Conservation (phyloP, 2,329 filamentous ascomycete species). For the Myriangium duriaei region DNA sequence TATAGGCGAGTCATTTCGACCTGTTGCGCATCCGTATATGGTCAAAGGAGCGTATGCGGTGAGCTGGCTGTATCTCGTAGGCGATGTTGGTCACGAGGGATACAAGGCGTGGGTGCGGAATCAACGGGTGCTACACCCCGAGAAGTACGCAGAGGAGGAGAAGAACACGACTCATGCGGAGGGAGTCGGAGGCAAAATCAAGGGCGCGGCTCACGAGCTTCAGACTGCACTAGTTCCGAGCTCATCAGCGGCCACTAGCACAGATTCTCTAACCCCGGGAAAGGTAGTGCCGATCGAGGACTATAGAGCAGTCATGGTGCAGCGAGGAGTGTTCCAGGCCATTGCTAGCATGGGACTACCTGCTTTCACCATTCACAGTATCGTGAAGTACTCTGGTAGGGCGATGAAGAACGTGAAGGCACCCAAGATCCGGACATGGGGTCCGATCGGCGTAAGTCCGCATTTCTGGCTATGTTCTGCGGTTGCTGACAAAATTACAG, state of each 20-base stretch:
- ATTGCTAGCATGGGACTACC: slow-evolving; percentile 88
- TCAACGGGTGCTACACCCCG: slow-evolving; percentile 59
- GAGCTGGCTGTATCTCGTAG: slow-evolving; percentile 83
- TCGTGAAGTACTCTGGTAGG: slow-evolving; percentile 76
- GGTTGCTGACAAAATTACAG: slow-evolving; percentile 25
- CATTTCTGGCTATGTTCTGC: not conserved
- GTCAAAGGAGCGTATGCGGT: slow-evolving; percentile 77
- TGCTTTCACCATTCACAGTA: slow-evolving; percentile 84
- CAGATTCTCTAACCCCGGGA: slow-evolving; percentile 21
- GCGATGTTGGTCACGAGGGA: slow-evolving; percentile 84
- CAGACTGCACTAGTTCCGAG: slow-evolving; percentile 15
- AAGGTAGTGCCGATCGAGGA: slow-evolving; percentile 68
- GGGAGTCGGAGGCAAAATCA: slow-evolving; percentile 22
- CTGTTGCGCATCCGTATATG: slow-evolving; percentile 73
- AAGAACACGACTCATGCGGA: slow-evolving; percentile 7
- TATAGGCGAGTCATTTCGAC: slow-evolving; percentile 91
- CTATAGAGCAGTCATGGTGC: slow-evolving; percentile 79
- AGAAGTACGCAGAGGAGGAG: slow-evolving; percentile 32
- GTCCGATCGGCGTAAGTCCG: slow-evolving; percentile 69
- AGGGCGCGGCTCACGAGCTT: slow-evolving; percentile 14
- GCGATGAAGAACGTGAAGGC: slow-evolving; percentile 80
- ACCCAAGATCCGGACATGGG: slow-evolving; percentile 64
- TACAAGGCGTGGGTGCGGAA: slow-evolving; percentile 92
- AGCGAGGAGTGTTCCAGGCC: slow-evolving; percentile 81
- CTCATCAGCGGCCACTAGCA: slow-evolving; percentile 9